Percentiles rank a stretch among this genome's conserved stretches.
Conservation (phyloP, 2,329 filamentous ascomycete genomes). For the Blastomyces emzantsi region DNA sequence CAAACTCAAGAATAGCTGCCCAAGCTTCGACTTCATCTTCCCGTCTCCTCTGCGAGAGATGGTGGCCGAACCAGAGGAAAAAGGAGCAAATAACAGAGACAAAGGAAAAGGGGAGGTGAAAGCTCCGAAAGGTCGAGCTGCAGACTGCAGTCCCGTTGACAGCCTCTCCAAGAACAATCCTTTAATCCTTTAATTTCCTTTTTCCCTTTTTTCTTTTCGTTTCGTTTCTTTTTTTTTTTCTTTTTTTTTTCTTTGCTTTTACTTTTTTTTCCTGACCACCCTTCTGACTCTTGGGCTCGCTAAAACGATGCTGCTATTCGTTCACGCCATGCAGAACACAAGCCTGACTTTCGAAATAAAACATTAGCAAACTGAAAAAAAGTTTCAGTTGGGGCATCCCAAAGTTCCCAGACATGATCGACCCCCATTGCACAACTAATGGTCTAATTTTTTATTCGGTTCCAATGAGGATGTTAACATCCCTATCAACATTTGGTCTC, state of each 20-base stretch:
- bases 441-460: neutral
- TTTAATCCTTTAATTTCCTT: too few species aligned
- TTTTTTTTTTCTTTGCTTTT: neutral
- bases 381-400: neutral
- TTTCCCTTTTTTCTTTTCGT: neutral
- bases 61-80: neutral
- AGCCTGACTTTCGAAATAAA: neutral
- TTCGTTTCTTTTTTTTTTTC: neutral
- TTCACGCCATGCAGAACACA: neutral
- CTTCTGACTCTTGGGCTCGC: neutral
- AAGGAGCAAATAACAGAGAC: neutral
- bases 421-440: neutral
- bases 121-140: neutral
- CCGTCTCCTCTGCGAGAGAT: neutral
- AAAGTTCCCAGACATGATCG: neutral
- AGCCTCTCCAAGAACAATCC: too few species aligned
- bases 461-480: neutral
- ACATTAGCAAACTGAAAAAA: neutral
- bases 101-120: neutral
- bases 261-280: neutral
- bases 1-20: neutral
- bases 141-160: neutral
- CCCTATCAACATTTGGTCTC: neutral
- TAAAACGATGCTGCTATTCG: constrained; percentile 6
- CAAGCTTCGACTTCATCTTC: neutral